Base-by-base conservation (phyloP, 192 early-diverging fungal genomes). In the Coemansia sp. region DNA sequence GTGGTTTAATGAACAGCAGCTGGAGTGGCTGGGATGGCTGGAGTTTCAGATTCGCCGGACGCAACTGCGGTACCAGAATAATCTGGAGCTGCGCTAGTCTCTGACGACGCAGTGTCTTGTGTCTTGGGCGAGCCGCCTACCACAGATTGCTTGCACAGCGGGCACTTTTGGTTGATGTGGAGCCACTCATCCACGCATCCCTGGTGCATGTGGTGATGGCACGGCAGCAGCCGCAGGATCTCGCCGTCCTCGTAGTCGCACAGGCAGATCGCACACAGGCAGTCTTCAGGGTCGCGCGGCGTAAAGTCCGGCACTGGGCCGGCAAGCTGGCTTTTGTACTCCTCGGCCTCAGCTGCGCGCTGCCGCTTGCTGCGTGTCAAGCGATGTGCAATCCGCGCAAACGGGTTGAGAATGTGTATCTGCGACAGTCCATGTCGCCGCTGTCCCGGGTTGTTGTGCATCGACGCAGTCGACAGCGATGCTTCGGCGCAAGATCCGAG, bases 151-250 rank as follows among this genome's bases (percentile, higher is more conserved):
- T 90, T 88, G 68, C 92, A 94, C 41, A 92, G 76, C 19, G 92
- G 92, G 63, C 92, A 94, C 8, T 82, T 78, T 58, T 79, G 79
- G 69, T 92, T 90, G 50, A 91, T 70, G 32, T 83, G 79, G 50
- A 94, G 76, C 92, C 92, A 94, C 70, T 90, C 89, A 62, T 89
- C 86, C 2, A 92, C 90, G 69, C 92, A 94, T 10, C 85, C 79
- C 72, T 86, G 86, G 71, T 94, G 92, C 73, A 94, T 90, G 64
- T 92, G 89, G 75, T 94, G 92, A 5, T 67, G 77, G 72, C 92
- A 94, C 59, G 79, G 84, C 76, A 92, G 75, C 67, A 86, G 82
- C 27, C 89, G 81, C 21, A 94, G 75, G 5, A 88, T 74, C n/a
- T 92, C 89, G 22, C 87, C 88, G 21, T 89, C 84, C 67, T 92